Evolutionary conservation across 371 early-diverging fungal genomes (phyloP).

Genomic region (Rhizoclosmatium hyalinum): DNA sequence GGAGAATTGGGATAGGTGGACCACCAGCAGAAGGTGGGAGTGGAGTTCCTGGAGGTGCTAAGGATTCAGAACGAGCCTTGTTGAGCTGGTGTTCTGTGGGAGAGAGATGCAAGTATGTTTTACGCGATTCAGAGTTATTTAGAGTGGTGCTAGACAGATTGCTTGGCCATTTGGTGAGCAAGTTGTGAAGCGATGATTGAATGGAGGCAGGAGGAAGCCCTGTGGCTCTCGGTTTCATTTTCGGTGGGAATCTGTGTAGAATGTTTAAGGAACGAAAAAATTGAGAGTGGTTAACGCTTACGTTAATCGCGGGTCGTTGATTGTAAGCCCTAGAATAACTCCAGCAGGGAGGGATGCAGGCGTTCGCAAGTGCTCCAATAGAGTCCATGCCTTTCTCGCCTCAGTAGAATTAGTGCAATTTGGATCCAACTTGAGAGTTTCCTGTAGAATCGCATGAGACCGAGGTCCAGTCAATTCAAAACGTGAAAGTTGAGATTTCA

Average conservation of each 20-base stretch:
- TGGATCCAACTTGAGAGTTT: conserved; percentile 51
- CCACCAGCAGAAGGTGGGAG: conserved; percentile 60
- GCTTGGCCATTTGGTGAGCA: conserved; percentile 34
- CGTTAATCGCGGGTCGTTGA: conserved; percentile 78
- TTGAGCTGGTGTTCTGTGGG: conserved; percentile 72
- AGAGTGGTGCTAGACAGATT: conserved; percentile 56
- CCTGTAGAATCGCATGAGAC: conserved; percentile 71
- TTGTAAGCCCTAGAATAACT: conserved; percentile 67
- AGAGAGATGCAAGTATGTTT: conserved; percentile 48
- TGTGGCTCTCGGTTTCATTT: conserved; percentile 61
- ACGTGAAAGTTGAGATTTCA: conserved; percentile 48
- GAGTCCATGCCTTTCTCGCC: conserved; percentile 45
- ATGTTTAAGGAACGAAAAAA: background rate
- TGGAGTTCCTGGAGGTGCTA: background rate
- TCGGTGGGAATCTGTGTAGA: conserved; percentile 73
- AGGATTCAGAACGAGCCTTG: conserved; percentile 58
- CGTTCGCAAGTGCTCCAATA: conserved; percentile 56
- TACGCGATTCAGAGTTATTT: conserved; percentile 67
- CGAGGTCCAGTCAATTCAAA: conserved; percentile 85
- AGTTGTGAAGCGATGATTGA: conserved; percentile 3
- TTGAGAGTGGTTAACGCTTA: conserved; percentile 39
- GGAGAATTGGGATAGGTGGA: conserved; percentile 75
- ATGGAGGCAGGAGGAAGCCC: conserved; percentile 33
- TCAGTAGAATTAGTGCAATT: conserved; percentile 20
- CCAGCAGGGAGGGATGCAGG: conserved; percentile 75